Evolutionary conservation across 371 early-diverging fungal species (phyloP).

Genomic region (Paramicrosporidium saccamoebae): DNA sequence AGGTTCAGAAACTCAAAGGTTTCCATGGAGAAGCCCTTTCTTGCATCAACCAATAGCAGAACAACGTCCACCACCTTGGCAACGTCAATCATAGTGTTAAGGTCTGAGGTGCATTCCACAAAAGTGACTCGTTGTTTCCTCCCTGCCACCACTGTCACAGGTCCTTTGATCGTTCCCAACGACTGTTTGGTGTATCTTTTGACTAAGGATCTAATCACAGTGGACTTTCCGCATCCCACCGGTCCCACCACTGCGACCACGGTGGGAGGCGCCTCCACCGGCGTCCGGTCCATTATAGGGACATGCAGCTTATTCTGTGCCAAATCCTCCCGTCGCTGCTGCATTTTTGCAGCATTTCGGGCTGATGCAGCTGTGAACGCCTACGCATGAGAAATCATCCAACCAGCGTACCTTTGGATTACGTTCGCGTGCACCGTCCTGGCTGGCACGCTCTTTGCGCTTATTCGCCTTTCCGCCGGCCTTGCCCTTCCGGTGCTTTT

Average conservation of each 20-base stretch:
- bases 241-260: constrained; percentile 86
- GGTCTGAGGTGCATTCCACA: constrained; percentile 77
- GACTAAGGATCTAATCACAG: constrained; percentile 72
- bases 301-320: constrained; percentile 76
- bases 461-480: constrained; percentile 55
- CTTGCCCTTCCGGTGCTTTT: constrained; percentile 43
- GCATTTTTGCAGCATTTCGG: constrained; percentile 30
- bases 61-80: constrained; percentile 93
- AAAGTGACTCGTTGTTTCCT: constrained; percentile 82
- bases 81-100: constrained; percentile 87
- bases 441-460: constrained; percentile 22
- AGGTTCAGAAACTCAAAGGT: constrained; percentile 96
- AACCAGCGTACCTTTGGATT: constrained; percentile 32
- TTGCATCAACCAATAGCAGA: constrained; percentile 75
- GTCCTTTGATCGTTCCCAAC: constrained; percentile 60
- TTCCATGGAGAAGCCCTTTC: constrained; percentile 96
- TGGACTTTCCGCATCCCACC: constrained; percentile 76
- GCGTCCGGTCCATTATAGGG: constrained; percentile 74
- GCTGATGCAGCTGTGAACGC: constrained; percentile 53
- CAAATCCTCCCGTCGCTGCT: constrained; percentile 45
- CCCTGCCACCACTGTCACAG: constrained; percentile 78
- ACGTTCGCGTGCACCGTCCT: constrained; percentile 35
- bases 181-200: constrained; percentile 77
- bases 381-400: constrained; percentile 5
- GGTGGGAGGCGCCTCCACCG: constrained; percentile 58